Evolutionary conservation across 768 basidiomycete species (phyloP).

Genomic region (Pholiota microspora): DNA sequence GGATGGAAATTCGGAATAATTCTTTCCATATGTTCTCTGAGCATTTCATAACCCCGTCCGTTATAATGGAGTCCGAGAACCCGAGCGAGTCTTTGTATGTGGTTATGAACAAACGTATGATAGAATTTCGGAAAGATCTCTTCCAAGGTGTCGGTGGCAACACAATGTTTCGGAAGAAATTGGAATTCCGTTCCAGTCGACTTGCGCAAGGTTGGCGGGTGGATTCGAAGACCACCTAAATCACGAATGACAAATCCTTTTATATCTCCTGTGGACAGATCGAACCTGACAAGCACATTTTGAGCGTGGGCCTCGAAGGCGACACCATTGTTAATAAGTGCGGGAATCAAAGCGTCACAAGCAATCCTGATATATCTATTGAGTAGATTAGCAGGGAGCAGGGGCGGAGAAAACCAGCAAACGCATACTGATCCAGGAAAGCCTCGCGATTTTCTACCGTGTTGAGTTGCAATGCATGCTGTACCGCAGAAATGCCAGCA

Average conservation of each 20-base stretch:
- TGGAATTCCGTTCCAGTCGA: slow-evolving; percentile 50
- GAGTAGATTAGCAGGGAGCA: not conserved
- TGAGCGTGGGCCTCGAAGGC: slow-evolving; percentile 64
- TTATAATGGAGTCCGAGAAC: slow-evolving; percentile 50
- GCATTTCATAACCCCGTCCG: slow-evolving; percentile 49
- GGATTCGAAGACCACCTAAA: slow-evolving; percentile 55
- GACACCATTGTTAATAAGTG: slow-evolving; percentile 52
- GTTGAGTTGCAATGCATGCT: slow-evolving; percentile 44
- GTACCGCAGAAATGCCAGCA: slow-evolving; percentile 42
- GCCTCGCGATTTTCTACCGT: slow-evolving; percentile 41
- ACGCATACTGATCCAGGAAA: slow-evolving; percentile 46
- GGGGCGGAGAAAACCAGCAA: not conserved
- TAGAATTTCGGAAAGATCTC: slow-evolving; percentile 58
- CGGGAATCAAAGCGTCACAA: slow-evolving; percentile 50
- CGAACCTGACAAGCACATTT: slow-evolving; percentile 50
- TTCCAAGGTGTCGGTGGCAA: slow-evolving; percentile 43
- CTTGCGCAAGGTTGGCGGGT: slow-evolving; percentile 43
- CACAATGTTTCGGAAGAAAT: slow-evolving; percentile 53
- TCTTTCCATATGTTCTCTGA: slow-evolving; percentile 42
- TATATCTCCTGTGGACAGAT: slow-evolving; percentile 37
- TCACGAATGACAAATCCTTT: slow-evolving; percentile 56
- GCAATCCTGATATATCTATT: slow-evolving; percentile 49
- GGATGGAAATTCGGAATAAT: slow-evolving; percentile 45
- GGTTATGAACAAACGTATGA: slow-evolving; percentile 59
- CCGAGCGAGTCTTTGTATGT: slow-evolving; percentile 55